A percentile compares a stretch with the other conserved stretches of the same genome.
These are phyloP conservation scores for Angophora floribunda DNA, from an alignment of 345 rosid genomes.

Conservation along the genomic window DNA sequence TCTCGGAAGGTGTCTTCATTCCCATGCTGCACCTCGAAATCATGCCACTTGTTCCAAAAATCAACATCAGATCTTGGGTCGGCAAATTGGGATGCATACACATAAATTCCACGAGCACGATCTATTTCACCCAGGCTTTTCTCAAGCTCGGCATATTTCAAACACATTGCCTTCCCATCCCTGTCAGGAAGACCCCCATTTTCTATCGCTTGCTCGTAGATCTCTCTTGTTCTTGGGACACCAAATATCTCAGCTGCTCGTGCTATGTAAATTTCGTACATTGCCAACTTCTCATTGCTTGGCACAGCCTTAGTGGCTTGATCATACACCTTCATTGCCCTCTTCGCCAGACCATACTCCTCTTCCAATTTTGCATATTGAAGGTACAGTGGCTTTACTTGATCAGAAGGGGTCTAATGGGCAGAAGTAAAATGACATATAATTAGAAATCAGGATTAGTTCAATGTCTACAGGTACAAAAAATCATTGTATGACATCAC, in stretches of 20 bases:
- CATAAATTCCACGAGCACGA: slow-evolving; percentile 69
- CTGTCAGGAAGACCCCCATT: slow-evolving; percentile 93
- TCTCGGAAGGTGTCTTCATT: slow-evolving; percentile 96
- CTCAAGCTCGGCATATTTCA: slow-evolving; percentile 87
- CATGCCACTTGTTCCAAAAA: slow-evolving; percentile 93
- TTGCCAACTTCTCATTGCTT: slow-evolving; percentile 63
- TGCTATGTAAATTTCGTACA: slow-evolving; percentile 91
- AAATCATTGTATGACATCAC: not conserved
- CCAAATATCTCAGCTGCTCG: slow-evolving; percentile 95
- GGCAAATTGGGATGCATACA: slow-evolving; percentile 83
- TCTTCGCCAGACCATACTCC: slow-evolving; percentile 89
- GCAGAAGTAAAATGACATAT: not conserved
- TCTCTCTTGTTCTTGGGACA: slow-evolving; percentile 89
- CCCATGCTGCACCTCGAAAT: slow-evolving; percentile 90
- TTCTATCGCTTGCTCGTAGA: slow-evolving; percentile 81
- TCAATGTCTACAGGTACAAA: not conserved
- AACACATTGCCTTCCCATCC: slow-evolving; percentile 89
- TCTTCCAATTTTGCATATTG: slow-evolving; percentile 97
- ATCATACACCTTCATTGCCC: slow-evolving; percentile 95
- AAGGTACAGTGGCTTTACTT: slow-evolving; percentile 79
- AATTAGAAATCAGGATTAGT: not conserved
- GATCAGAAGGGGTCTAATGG: slow-evolving; percentile 81
- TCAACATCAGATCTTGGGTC: slow-evolving; percentile 87
- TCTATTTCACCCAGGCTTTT: slow-evolving; percentile 94
- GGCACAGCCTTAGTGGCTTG: slow-evolving; percentile 93